phyloP scores from a whole-genome alignment of 1,284 basidiomycete species.

The Cutaneotrichosporon sp. region DNA sequence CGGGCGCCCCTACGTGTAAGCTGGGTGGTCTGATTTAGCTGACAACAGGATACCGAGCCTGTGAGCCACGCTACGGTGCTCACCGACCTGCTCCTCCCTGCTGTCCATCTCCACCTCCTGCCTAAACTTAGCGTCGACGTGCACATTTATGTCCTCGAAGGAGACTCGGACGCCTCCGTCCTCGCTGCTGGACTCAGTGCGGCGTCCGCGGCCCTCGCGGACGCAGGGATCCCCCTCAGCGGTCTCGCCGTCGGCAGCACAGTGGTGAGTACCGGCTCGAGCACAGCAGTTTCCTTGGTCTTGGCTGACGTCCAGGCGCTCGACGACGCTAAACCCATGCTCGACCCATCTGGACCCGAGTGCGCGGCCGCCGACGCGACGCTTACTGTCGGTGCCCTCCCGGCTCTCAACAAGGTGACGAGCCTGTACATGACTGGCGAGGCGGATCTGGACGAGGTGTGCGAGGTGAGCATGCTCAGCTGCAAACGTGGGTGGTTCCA shows the following conservation, averaged over 20 bases:
- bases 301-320: slow-evolving; percentile 26
- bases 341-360: slow-evolving; percentile 64
- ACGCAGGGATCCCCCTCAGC: slow-evolving; percentile 44
- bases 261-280: slow-evolving; percentile 13
- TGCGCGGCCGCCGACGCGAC: slow-evolving; percentile 57
- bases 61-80: slow-evolving; percentile 73
- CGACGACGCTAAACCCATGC: slow-evolving; percentile 53
- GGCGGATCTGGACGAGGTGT: slow-evolving; percentile 25
- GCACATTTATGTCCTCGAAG: slow-evolving; percentile 84
- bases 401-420: slow-evolving; percentile 81
- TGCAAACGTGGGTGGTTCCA: too few species aligned
- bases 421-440: slow-evolving; percentile 72
- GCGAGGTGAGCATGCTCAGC: background rate
- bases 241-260: slow-evolving; percentile 42
- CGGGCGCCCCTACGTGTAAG: slow-evolving; percentile 79
- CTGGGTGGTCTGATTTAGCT: slow-evolving; percentile 5
- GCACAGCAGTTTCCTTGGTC: background rate
- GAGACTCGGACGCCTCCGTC: slow-evolving; percentile 77
- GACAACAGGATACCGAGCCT: slow-evolving; percentile 81
- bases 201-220: slow-evolving; percentile 73
- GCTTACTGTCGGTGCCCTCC: slow-evolving; percentile 73
- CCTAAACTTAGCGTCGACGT: slow-evolving; percentile 93
- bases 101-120: slow-evolving; percentile 79
- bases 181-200: slow-evolving; percentile 79
- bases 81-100: slow-evolving; percentile 77